Evolutionary conservation across 169 alveolate species (phyloP).

Genomic region (Theileria sp.): DNA sequence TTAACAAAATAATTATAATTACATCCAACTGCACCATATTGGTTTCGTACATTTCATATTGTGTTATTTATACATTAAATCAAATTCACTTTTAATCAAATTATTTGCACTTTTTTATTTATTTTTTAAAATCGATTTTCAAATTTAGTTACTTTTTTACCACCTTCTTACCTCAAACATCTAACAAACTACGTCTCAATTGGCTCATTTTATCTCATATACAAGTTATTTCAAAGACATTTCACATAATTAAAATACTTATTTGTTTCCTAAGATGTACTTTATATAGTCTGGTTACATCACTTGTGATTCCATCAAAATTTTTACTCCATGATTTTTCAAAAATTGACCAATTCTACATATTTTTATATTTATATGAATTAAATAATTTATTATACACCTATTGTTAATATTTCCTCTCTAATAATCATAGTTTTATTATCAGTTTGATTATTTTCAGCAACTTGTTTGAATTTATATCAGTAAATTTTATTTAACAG

Average conservation of each 20-base stretch:
- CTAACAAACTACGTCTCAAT: background rate
- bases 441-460: too few species aligned
- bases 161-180: background rate
- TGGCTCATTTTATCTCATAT: background rate
- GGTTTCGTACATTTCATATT: background rate
- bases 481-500: background rate
- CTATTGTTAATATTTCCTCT: background rate
- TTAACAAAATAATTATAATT: background rate
- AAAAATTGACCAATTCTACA: background rate
- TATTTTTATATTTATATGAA: too few species aligned
- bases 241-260: too few species aligned
- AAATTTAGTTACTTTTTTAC: background rate
- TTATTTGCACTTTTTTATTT: background rate
- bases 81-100: background rate
- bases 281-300: background rate
- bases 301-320: background rate
- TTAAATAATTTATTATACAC: too few species aligned
- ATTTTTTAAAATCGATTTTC: background rate
- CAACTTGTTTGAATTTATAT: background rate
- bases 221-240: background rate
- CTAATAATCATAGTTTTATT: background rate
- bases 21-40: constrained; percentile 8
- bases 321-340: background rate
- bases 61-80: background rate
- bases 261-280: too few species aligned